Evolutionary conservation across 108 stramenopile species (phyloP).

Genomic region (Cylindrotheca fusiformis): DNA sequence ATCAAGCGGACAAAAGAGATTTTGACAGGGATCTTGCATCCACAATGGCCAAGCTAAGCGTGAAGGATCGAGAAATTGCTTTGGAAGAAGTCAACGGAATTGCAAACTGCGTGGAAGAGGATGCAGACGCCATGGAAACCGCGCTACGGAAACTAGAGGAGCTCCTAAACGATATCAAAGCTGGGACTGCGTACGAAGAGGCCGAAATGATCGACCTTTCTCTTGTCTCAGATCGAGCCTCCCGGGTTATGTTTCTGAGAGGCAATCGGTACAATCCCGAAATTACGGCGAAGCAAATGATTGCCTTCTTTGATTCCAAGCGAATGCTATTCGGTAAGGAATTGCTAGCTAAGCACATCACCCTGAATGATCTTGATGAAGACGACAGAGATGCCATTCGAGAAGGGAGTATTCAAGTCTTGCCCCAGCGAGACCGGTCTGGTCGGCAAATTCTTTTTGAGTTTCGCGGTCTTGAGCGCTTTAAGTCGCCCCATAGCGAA

Average conservation of each 20-base stretch:
- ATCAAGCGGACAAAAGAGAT: no score
- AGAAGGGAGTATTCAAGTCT: conserved; percentile 7
- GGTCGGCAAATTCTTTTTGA: conserved; percentile 10
- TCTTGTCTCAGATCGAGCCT: not conserved
- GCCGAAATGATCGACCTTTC: not conserved
- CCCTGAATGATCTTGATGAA: conserved; percentile 6
- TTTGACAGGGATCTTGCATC: not conserved
- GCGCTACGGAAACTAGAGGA: not conserved
- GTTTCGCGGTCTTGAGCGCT: not conserved
- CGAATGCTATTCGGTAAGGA: conserved; percentile 3
- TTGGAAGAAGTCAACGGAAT: conserved; percentile 3
- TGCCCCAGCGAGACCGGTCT: conserved; percentile 6
- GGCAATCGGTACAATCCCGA: not conserved
- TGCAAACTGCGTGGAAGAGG: not conserved
- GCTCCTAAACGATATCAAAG: not conserved
- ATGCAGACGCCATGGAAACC: no score
- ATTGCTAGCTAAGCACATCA: conserved; percentile 2
- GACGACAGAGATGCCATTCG: not conserved
- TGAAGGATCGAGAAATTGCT: not conserved
- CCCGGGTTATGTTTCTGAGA: conserved; percentile 13
- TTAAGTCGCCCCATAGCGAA: not conserved
- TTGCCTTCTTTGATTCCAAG: not conserved
- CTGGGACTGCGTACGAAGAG: not conserved
- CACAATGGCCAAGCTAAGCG: not conserved
- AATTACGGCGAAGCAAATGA: conserved; percentile 1